These are phyloP conservation scores for Pseudovirgaria hyperparasitica DNA, from an alignment of 2,329 filamentous ascomycete genomes.

Conservation along the genomic window DNA sequence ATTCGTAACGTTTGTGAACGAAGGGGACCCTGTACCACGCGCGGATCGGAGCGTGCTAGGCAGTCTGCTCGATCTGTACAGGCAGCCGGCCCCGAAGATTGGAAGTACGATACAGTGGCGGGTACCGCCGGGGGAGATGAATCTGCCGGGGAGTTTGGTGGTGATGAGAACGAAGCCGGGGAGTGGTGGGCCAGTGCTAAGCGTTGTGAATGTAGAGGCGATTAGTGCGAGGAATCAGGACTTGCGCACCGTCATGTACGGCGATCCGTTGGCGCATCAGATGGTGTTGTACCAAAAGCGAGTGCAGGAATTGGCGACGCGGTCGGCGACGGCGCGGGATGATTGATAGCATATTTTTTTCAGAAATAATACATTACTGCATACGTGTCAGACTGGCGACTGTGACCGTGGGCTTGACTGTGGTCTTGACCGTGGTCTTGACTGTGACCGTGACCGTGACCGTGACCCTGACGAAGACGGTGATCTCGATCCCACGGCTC, in stretches of 20 bases:
- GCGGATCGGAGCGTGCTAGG: slow-evolving; percentile 67
- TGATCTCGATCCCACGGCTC: too few species aligned
- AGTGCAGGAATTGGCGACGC: slow-evolving; percentile 58
- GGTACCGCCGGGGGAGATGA: slow-evolving; percentile 53
- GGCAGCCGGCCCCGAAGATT: slow-evolving; percentile 40
- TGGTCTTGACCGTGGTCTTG: too few species aligned
- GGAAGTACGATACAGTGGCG: slow-evolving; percentile 37
- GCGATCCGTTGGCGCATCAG: slow-evolving; percentile 66
- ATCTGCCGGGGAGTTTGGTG: slow-evolving; percentile 57
- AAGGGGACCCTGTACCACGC: slow-evolving; percentile 68
- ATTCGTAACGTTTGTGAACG: slow-evolving; percentile 72
- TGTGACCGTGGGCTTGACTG: too few species aligned
- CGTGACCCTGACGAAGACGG: too few species aligned
- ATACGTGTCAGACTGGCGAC: too few species aligned
- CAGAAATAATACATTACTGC: too few species aligned
- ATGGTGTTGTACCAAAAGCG: slow-evolving; percentile 67
- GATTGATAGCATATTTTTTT: too few species aligned
- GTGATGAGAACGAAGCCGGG: slow-evolving; percentile 37
- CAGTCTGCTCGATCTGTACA: slow-evolving; percentile 59
- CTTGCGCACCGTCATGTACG: slow-evolving; percentile 61
- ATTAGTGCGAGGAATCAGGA: slow-evolving; percentile 55
- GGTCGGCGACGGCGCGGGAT: slow-evolving; percentile 47
- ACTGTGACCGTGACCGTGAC: too few species aligned
- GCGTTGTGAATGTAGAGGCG: slow-evolving; percentile 47
- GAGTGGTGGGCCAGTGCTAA: slow-evolving; percentile 25